Percentiles rank a stretch among this genome's conserved stretches.
Evolutionary conservation across 1,139 yeast genomes (phyloP).

Genomic region (Sporopachydermia cereana): DNA sequence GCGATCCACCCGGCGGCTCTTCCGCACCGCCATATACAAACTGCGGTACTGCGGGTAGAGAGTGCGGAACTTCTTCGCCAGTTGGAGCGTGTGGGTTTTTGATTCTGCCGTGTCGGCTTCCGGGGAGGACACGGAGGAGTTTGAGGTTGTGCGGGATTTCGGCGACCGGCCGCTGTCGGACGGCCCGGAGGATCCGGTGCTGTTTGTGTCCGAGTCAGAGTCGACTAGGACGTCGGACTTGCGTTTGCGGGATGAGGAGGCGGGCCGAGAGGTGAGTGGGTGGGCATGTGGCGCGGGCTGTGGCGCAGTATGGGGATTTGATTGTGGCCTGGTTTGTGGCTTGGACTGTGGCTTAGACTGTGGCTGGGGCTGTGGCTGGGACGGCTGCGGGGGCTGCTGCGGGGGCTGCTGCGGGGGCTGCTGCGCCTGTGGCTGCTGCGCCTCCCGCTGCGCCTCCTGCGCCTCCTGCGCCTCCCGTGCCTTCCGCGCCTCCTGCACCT

Average conservation of each 20-base stretch:
- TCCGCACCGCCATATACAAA: constrained; percentile 21
- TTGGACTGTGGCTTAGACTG: too few relatives aligned
- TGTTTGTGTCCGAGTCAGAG: constrained; percentile 8
- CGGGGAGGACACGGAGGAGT: constrained; percentile 6
- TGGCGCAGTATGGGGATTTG: background rate
- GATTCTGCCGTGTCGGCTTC: background rate
- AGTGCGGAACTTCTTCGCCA: constrained; percentile 25
- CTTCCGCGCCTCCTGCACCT: too few relatives aligned
- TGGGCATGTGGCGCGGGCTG: background rate
- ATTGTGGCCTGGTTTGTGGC: background rate
- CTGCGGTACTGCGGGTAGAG: constrained; percentile 25
- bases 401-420: constrained; percentile 9
- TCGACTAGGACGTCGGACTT: constrained; percentile 14
- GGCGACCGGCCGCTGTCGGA: constrained; percentile 2
- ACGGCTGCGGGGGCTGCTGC: constrained; percentile 6
- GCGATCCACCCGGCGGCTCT: constrained; percentile 13
- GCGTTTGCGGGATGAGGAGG: constrained; percentile 10
- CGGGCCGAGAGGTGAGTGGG: too few relatives aligned
- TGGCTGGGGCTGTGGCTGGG: too few relatives aligned
- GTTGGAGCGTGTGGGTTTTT: constrained; percentile 18
- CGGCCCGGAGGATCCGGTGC: constrained; percentile 7
- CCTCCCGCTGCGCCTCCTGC: too few relatives aligned
- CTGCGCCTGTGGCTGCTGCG: constrained; percentile 9
- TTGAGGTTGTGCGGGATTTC: constrained; percentile 3
- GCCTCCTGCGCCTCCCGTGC: too few relatives aligned